Conservation (phyloP, 2,329 filamentous ascomycete genomes). For the Nemania bipapillata region DNA sequence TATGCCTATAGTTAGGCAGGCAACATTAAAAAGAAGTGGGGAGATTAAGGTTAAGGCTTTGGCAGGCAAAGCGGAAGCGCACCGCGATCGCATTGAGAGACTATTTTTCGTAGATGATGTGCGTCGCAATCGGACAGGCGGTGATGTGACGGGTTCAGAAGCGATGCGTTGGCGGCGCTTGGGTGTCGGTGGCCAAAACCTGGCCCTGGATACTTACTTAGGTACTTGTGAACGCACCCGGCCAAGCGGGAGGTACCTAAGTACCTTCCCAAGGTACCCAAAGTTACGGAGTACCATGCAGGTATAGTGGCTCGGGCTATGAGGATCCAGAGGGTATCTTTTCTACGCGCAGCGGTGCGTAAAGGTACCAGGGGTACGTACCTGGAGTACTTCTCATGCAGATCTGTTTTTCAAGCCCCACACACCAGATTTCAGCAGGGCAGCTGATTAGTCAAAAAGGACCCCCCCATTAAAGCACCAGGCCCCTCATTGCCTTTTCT, state of each 20-base stretch:
- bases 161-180: slow-evolving; percentile 39
- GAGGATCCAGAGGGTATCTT: slow-evolving; percentile 25
- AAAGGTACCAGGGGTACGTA: slow-evolving; percentile 27
- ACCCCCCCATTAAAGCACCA: slow-evolving; percentile 51
- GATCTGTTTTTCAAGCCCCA: slow-evolving; percentile 31
- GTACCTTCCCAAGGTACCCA: slow-evolving; percentile 9
- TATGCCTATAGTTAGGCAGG: slow-evolving; percentile 7
- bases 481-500: slow-evolving; percentile 48
- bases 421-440: slow-evolving; percentile 38
- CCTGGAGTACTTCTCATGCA: slow-evolving; percentile 17
- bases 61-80: slow-evolving; percentile 32
- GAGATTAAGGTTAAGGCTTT: neutral
- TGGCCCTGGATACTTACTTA: slow-evolving; percentile 15
- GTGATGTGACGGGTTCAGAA: slow-evolving; percentile 40
- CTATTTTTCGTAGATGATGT: slow-evolving; percentile 21
- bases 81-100: slow-evolving; percentile 25
- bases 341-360: slow-evolving; percentile 2
- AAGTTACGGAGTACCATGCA: neutral
- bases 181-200: slow-evolving; percentile 38
- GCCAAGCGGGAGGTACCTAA: neutral
- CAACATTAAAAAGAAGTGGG: slow-evolving; percentile 25
- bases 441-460: slow-evolving; percentile 53
- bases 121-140: slow-evolving; percentile 38
- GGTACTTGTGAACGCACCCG: neutral
- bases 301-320: slow-evolving; percentile 28